phyloP scores from a whole-genome alignment of 1,284 basidiomycete species.

The Moesziomyces parantarcticus region DNA sequence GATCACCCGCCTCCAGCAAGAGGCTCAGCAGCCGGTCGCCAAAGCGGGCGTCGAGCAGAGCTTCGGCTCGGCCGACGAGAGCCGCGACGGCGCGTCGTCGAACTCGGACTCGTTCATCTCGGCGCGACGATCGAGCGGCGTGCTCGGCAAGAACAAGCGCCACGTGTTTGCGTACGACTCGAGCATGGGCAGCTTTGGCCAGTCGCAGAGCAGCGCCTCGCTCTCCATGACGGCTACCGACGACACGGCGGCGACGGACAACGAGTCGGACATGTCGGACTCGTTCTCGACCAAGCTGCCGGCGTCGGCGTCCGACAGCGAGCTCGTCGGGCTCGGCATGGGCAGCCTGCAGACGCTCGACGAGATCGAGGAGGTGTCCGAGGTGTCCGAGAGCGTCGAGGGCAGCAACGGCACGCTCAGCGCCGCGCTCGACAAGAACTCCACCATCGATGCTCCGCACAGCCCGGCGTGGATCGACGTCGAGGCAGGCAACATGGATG shows the following conservation, averaged over 20 bases:
- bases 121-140: slow-evolving; percentile 24
- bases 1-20: slow-evolving; percentile 33
- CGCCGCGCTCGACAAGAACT: slow-evolving; percentile 3
- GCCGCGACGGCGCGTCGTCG: slow-evolving; percentile 16
- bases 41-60: slow-evolving; percentile 11
- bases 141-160: slow-evolving; percentile 54
- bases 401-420: slow-evolving; percentile 31
- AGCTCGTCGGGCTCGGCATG: slow-evolving; percentile 38
- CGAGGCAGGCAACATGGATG: slow-evolving; percentile 20
- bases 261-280: slow-evolving; percentile 40
- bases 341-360: slow-evolving; percentile 49
- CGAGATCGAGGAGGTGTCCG: slow-evolving; percentile 55
- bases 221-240: slow-evolving; percentile 46
- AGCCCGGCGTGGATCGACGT: slow-evolving; percentile 39
- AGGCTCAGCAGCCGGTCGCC: slow-evolving; percentile 4
- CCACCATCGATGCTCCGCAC: slow-evolving; percentile 2
- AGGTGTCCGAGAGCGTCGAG: slow-evolving; percentile 39
- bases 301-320: slow-evolving; percentile 18
- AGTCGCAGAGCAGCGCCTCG: slow-evolving; percentile 50
- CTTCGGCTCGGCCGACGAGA: slow-evolving; percentile 26
- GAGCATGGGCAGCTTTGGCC: slow-evolving; percentile 57
- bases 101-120: slow-evolving; percentile 19
- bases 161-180: slow-evolving; percentile 64
- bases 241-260: slow-evolving; percentile 36
- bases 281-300: slow-evolving; percentile 33